Conservation (phyloP, 1,139 yeast species). For the Candida tetrigidarum region DNA sequence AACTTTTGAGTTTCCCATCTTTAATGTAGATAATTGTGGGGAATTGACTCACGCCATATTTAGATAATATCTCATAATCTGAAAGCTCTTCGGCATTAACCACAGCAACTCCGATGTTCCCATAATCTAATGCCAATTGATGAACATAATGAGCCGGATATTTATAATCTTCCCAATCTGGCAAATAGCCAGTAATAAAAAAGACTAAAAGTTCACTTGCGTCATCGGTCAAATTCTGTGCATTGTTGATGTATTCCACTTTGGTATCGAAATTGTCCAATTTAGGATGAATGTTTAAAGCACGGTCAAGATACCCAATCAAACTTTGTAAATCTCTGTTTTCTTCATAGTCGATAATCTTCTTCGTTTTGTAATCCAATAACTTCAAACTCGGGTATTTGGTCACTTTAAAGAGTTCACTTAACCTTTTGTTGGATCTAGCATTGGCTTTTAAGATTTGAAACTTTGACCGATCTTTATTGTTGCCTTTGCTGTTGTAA, state of each 20-base stretch:
- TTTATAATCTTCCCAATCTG: constrained; percentile 36
- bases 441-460: constrained; percentile 40
- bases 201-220: constrained; percentile 27
- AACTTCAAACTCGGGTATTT: constrained; percentile 40
- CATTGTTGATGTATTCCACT: constrained; percentile 14
- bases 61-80: constrained; percentile 24
- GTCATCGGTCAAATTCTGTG: constrained; percentile 6
- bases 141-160: constrained; percentile 44
- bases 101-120: constrained; percentile 26
- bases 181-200: constrained; percentile 26
- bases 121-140: constrained; percentile 24
- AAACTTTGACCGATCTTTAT: constrained; percentile 18
- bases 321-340: constrained; percentile 30
- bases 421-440: constrained; percentile 24
- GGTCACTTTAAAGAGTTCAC: constrained; percentile 28
- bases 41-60: constrained; percentile 34
- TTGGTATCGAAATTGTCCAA: constrained; percentile 21
- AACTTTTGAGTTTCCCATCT: constrained; percentile 24
- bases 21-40: constrained; percentile 38
- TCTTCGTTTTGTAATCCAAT: constrained; percentile 31
- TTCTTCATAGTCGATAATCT: constrained; percentile 26
- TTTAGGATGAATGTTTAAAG: constrained; percentile 22
- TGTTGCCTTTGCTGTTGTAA: constrained; percentile 31
- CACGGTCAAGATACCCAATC: constrained; percentile 14
- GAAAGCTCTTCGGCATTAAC: constrained; percentile 28